phyloP scores from a whole-genome alignment of 2,329 filamentous ascomycete species.

The Pestalotiopsis sp. region DNA sequence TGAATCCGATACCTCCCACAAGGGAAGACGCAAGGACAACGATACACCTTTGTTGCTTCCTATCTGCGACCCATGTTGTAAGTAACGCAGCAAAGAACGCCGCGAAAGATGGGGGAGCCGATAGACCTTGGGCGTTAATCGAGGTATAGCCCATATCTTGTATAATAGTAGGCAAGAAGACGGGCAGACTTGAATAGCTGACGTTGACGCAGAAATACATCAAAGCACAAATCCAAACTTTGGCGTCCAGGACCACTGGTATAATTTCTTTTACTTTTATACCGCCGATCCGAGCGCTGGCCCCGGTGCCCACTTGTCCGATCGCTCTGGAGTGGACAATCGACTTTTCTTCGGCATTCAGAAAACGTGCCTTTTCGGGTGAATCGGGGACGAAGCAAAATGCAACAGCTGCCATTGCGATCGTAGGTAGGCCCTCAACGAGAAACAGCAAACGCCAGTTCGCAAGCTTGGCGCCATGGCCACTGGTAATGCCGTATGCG shows the following conservation, averaged over 20 bases:
- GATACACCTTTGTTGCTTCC: conserved; percentile 26
- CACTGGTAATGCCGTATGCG: conserved; percentile 18
- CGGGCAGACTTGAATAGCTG: conserved; percentile 81
- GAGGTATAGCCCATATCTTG: conserved; percentile 67
- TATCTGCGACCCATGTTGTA: conserved; percentile 27
- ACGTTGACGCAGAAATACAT: conserved; percentile 91
- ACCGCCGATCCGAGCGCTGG: conserved; percentile 31
- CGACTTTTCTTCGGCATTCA: conserved; percentile 14
- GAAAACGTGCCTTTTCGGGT: conserved; percentile 14
- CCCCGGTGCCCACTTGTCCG: conserved; percentile 25
- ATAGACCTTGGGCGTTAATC: conserved; percentile 25
- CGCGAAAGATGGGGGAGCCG: conserved; percentile 25
- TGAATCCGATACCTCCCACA: conserved; percentile 25
- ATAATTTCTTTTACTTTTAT: conserved; percentile 14
- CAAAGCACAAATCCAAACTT: conserved; percentile 58
- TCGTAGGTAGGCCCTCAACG: conserved; percentile 15
- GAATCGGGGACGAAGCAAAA: conserved; percentile 16
- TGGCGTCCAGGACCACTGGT: conserved; percentile 13
- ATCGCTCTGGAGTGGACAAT: conserved; percentile 12
- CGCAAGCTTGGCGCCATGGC: conserved; percentile 11
- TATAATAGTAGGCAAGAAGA: conserved; percentile 83
- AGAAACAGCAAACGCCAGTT: conserved; percentile 18
- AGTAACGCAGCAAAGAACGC: conserved; percentile 24
- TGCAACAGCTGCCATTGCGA: conserved; percentile 11
- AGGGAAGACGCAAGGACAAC: conserved; percentile 20